Evolutionary conservation across 805 yeast species (phyloP).

Genomic region (Starmera quercuum): DNA sequence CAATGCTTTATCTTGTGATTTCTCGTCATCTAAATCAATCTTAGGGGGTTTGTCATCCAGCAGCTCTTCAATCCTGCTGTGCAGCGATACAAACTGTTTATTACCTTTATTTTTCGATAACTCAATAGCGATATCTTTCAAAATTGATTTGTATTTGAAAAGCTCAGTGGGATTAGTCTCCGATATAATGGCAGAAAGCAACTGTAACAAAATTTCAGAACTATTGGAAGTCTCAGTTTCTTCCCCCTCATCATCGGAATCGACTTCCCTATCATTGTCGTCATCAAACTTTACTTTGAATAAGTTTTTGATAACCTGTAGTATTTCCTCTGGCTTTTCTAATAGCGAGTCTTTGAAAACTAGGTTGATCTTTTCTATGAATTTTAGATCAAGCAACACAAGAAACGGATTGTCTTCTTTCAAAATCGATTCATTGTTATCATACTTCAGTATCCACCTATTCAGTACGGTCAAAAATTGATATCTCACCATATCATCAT

Average conservation of each 20-base stretch:
- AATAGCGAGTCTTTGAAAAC: conserved; percentile 44
- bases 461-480: conserved; percentile 45
- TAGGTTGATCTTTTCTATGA: conserved; percentile 55
- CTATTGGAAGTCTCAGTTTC: conserved; percentile 18
- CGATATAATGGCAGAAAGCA: conserved; percentile 29
- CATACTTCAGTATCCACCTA: conserved; percentile 45
- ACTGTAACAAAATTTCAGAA: conserved; percentile 25
- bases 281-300: conserved; percentile 17
- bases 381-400: conserved; percentile 49
- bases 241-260: conserved; percentile 30
- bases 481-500: conserved; percentile 36
- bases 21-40: conserved; percentile 2
- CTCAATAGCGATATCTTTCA: conserved; percentile 22
- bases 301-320: conserved; percentile 40
- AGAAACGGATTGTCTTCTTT: conserved; percentile 39
- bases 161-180: conserved; percentile 18
- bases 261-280: conserved; percentile 21
- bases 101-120: conserved; percentile 8
- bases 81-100: conserved; percentile 10
- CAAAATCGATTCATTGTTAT: conserved; percentile 3
- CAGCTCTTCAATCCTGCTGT: conserved; percentile 10
- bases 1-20: conserved; percentile 25
- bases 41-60: conserved; percentile 5
- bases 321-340: conserved; percentile 43
- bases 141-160: conserved; percentile 12